Percentiles rank a stretch among this genome's conserved stretches.
phyloP scores from a whole-genome alignment of 768 basidiomycete species.

The Lyophyllum decastes region DNA sequence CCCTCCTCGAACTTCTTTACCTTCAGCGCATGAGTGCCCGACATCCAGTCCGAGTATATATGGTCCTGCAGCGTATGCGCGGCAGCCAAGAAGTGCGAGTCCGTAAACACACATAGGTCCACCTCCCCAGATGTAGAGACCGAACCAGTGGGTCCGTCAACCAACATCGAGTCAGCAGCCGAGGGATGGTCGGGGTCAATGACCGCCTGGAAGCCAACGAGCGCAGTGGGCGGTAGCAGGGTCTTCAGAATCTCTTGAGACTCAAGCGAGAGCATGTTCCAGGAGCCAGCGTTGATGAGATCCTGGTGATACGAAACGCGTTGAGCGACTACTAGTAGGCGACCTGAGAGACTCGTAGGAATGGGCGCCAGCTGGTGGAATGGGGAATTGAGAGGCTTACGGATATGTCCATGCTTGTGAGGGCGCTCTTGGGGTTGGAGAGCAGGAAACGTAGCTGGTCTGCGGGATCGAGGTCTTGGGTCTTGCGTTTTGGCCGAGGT shows the following conservation, averaged over 20 bases:
- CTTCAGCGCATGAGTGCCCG: conserved; percentile 40
- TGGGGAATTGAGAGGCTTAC: conserved; percentile 34
- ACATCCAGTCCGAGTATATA: conserved; percentile 52
- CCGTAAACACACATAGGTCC: conserved; percentile 45
- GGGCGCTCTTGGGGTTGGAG: conserved; percentile 12
- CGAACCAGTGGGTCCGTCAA: conserved; percentile 11
- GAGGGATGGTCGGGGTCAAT: conserved; percentile 42
- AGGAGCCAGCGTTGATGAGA: conserved; percentile 46
- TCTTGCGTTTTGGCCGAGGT: conserved; percentile 13
- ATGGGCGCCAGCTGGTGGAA: conserved; percentile 7
- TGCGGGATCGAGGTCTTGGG: conserved; percentile 10
- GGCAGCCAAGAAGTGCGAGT: conserved; percentile 54
- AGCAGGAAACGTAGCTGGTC: conserved; percentile 13
- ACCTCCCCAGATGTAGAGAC: conserved; percentile 20
- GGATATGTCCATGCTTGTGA: conserved; percentile 43
- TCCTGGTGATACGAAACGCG: conserved; percentile 37
- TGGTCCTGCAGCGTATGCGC: conserved; percentile 64
- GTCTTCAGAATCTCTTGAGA: conserved; percentile 34
- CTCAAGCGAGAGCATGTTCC: conserved; percentile 46
- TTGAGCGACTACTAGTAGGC: conserved; percentile 21
- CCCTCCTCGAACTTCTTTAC: conserved; percentile 45
- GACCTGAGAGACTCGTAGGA: conserved; percentile 9
- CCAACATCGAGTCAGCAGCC: conserved; percentile 18
- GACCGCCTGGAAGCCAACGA: conserved; percentile 30
- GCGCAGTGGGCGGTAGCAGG: conserved; percentile 50